Conservation (phyloP, 1,139 yeast species). For the Scheffersomyces insectosa region DNA sequence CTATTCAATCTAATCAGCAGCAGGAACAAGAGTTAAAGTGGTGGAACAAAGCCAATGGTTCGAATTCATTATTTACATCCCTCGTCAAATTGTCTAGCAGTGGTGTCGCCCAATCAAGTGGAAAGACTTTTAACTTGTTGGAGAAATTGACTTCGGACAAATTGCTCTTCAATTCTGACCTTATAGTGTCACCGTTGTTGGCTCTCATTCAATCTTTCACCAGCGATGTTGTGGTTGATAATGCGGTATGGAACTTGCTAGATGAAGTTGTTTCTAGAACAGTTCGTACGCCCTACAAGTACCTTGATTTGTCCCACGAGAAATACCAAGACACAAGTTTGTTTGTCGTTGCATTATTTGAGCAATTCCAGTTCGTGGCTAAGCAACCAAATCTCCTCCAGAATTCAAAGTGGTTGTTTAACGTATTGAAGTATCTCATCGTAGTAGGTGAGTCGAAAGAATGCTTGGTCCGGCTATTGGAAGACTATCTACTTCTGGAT, state of each 20-base stretch:
- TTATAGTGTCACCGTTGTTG: slow-evolving; percentile 45
- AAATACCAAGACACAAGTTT: slow-evolving; percentile 54
- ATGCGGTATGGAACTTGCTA: slow-evolving; percentile 51
- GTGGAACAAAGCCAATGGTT: slow-evolving; percentile 61
- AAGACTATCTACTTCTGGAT: slow-evolving; percentile 18
- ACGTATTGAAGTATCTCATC: slow-evolving; percentile 43
- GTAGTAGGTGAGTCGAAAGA: slow-evolving; percentile 55
- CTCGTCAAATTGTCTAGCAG: slow-evolving; percentile 50
- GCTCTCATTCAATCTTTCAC: slow-evolving; percentile 43
- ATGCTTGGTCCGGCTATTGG: slow-evolving; percentile 28
- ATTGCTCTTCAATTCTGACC: slow-evolving; percentile 46
- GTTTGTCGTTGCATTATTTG: slow-evolving; percentile 63
- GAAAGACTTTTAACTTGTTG: slow-evolving; percentile 27
- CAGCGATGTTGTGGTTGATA: slow-evolving; percentile 11
- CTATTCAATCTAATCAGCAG: slow-evolving; percentile 40
- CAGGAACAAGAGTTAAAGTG: slow-evolving; percentile 45
- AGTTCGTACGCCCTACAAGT: slow-evolving; percentile 77
- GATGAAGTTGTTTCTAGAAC: slow-evolving; percentile 76
- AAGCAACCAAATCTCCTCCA: slow-evolving; percentile 19
- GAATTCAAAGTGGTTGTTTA: slow-evolving; percentile 50
- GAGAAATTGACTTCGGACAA: slow-evolving; percentile 22
- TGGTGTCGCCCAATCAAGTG: slow-evolving; percentile 34
- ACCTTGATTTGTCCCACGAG: slow-evolving; percentile 62
- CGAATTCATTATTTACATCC: slow-evolving; percentile 59
- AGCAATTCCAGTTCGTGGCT: slow-evolving; percentile 65